Conservation (phyloP, 1,284 basidiomycete genomes). For the Ganoderma multipileum region DNA sequence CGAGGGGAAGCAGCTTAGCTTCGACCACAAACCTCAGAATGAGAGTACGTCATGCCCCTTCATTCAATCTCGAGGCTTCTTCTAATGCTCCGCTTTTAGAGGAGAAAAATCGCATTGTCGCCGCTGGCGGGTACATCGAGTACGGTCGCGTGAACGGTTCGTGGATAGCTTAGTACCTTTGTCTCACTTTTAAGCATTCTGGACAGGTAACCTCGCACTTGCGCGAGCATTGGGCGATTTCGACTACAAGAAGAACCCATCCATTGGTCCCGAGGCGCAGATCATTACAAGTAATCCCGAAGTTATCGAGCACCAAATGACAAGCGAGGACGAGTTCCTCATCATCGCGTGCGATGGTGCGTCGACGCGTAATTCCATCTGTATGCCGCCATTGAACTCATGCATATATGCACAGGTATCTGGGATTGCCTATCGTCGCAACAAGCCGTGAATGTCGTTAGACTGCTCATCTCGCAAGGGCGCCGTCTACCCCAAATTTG, state of each 20-base stretch:
- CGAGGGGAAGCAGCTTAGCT: slow-evolving; percentile 87
- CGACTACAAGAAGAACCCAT: slow-evolving; percentile 96
- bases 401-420: slow-evolving; percentile 69
- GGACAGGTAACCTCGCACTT: slow-evolving; percentile 90
- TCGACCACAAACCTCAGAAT: slow-evolving; percentile 96
- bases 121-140: slow-evolving; percentile 97
- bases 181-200: slow-evolving; percentile 17
- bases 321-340: slow-evolving; percentile 94
- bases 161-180: slow-evolving; percentile 8
- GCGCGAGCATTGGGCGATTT: slow-evolving; percentile 98
- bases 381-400: slow-evolving; percentile 10
- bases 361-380: slow-evolving; percentile 33
- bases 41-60: slow-evolving; percentile 58
- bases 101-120: slow-evolving; percentile 88
- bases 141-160: slow-evolving; percentile 96
- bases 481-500: slow-evolving; percentile 84
- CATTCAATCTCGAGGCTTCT: slow-evolving; percentile 2
- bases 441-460: slow-evolving; percentile 91
- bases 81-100: slow-evolving; percentile 47
- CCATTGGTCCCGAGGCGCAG: slow-evolving; percentile 86
- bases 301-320: slow-evolving; percentile 81
- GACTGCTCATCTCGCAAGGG: slow-evolving; percentile 84
- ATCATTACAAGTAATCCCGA: slow-evolving; percentile 98
- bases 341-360: slow-evolving; percentile 96
- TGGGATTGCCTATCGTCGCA: slow-evolving; percentile 98